These are phyloP conservation scores for Cicer pinnatifidum DNA, from an alignment of 306 rosid genomes.

Conservation along the genomic window DNA sequence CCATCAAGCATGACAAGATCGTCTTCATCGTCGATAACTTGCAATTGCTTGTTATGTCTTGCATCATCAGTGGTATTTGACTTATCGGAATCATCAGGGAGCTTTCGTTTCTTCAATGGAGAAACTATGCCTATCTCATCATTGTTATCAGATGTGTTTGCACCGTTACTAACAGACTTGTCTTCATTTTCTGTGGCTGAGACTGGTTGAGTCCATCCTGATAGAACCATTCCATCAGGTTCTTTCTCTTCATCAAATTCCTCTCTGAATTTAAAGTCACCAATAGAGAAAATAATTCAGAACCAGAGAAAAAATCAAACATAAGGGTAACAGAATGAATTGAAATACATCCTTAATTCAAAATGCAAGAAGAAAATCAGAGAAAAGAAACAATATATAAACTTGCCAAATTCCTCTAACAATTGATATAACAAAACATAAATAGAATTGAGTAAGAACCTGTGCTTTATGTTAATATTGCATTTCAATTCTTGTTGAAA, in stretches of 20 bases:
- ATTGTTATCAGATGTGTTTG: slow-evolving; percentile 57
- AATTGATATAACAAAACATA: neutral
- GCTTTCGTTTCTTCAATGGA: slow-evolving; percentile 66
- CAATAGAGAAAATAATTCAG: slow-evolving; percentile 17
- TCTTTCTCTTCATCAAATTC: slow-evolving; percentile 98
- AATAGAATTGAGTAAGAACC: slow-evolving; percentile 53
- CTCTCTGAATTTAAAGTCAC: slow-evolving; percentile 58
- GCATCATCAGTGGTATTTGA: slow-evolving; percentile 45
- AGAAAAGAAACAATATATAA: neutral
- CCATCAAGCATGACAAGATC: slow-evolving; percentile 73
- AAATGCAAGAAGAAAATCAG: neutral
- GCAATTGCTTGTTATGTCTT: slow-evolving; percentile 52
- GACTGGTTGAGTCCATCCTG: slow-evolving; percentile 82
- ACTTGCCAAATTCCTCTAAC: neutral
- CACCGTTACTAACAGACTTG: slow-evolving; percentile 63
- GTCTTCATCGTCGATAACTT: slow-evolving; percentile 73
- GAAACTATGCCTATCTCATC: slow-evolving; percentile 48
- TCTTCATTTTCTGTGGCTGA: slow-evolving; percentile 56
- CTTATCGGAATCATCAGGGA: slow-evolving; percentile 42
- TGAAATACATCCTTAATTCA: neutral
- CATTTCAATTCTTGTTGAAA: slow-evolving; percentile 83
- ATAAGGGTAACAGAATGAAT: neutral
- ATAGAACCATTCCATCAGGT: slow-evolving; percentile 91
- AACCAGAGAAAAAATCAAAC: neutral
- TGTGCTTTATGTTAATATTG: slow-evolving; percentile 86